Evolutionary conservation across 768 basidiomycete species (phyloP).

Genomic region (Amanita exitialis): DNA sequence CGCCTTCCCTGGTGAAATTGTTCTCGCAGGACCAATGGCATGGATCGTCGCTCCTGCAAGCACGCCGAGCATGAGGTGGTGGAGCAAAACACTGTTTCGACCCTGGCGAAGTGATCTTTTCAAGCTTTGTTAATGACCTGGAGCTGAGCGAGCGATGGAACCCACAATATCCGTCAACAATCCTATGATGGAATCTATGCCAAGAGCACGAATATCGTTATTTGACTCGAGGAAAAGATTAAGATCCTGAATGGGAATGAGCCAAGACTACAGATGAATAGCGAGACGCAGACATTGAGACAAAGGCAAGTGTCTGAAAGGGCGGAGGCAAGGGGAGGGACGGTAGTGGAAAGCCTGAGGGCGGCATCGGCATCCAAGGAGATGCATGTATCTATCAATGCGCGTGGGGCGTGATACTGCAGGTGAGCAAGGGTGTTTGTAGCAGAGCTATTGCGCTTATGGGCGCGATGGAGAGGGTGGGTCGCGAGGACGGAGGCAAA

Average conservation of each 20-base stretch:
- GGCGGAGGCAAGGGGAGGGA: constrained; percentile 12
- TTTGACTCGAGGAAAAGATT: constrained; percentile 21
- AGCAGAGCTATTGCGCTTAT: constrained; percentile 9
- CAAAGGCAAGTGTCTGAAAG: constrained; percentile 27
- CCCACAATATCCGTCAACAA: constrained; percentile 18
- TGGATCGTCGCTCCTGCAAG: constrained; percentile 20
- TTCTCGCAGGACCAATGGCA: constrained; percentile 25
- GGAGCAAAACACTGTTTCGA: constrained; percentile 23
- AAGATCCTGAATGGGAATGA: constrained; percentile 18
- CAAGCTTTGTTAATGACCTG: background rate
- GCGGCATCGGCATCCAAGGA: constrained; percentile 14
- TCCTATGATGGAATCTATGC: constrained; percentile 13
- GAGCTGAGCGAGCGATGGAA: background rate
- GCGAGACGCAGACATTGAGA: constrained; percentile 21
- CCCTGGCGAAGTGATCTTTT: constrained; percentile 21
- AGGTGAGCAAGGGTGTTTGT: constrained; percentile 13
- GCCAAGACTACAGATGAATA: constrained; percentile 2
- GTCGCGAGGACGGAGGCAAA: constrained; percentile 6
- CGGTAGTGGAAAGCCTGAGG: constrained; percentile 15
- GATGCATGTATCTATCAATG: constrained; percentile 22
- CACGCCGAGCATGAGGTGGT: constrained; percentile 17
- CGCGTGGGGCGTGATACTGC: constrained; percentile 18
- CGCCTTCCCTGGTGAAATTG: constrained; percentile 16
- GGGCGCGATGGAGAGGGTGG: constrained; percentile 15
- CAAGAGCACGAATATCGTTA: constrained; percentile 17